Evolutionary conservation across 768 basidiomycete genomes (phyloP).

Genomic region (Phaeotremella fagi): DNA sequence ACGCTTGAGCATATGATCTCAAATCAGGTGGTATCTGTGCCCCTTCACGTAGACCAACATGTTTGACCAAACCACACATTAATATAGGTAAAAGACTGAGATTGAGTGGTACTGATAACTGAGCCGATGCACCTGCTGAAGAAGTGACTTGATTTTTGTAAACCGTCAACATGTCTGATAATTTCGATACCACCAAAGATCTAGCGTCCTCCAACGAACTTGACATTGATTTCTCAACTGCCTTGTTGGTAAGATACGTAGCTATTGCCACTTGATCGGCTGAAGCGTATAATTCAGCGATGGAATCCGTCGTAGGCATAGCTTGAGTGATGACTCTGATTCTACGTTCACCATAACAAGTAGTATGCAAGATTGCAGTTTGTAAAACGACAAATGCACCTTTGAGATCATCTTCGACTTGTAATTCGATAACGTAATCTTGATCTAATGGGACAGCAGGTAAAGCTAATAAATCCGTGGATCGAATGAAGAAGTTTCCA

Average conservation of each 20-base stretch:
- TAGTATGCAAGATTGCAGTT: constrained; percentile 89
- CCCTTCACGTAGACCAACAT: constrained; percentile 92
- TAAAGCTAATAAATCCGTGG: constrained; percentile 91
- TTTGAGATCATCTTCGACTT: constrained; percentile 89
- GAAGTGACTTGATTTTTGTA: constrained; percentile 97
- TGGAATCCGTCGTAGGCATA: constrained; percentile 76
- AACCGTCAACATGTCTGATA: constrained; percentile 75
- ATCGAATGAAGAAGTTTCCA: constrained; percentile 97
- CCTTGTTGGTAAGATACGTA: constrained; percentile 83
- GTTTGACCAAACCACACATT: constrained; percentile 85
- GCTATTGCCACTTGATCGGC: constrained; percentile 83
- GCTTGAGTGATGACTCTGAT: constrained; percentile 86
- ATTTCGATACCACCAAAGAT: constrained; percentile 73
- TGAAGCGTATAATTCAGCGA: constrained; percentile 84
- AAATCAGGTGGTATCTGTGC: constrained; percentile 96
- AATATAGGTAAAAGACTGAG: constrained; percentile 90
- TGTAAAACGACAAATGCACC: constrained; percentile 89
- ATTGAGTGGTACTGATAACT: constrained; percentile 87
- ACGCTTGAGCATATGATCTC: constrained; percentile 85
- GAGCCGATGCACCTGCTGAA: constrained; percentile 85
- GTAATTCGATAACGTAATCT: constrained; percentile 90
- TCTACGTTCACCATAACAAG: constrained; percentile 76
- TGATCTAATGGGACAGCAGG: constrained; percentile 95
- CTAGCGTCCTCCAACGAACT: constrained; percentile 85
- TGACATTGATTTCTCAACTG: constrained; percentile 78